A percentile compares a stretch with the other conserved stretches of the same genome.
Conservation (phyloP, 2,329 filamentous ascomycete species). For the Nannizzia gypsea region DNA sequence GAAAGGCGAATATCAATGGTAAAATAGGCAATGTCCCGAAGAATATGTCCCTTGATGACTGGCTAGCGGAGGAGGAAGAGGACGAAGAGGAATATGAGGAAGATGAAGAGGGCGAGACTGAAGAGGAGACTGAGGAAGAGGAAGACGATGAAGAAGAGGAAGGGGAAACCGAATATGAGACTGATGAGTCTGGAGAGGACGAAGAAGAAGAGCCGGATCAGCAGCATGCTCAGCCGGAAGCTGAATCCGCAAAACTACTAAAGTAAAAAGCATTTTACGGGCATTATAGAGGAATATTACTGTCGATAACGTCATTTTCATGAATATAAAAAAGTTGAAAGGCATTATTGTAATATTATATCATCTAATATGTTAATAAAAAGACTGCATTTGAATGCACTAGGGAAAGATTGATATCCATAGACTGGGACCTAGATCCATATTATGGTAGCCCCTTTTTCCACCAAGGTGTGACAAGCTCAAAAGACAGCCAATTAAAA, state of each 20-base stretch:
- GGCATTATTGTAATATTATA: not conserved
- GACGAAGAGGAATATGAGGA: slow-evolving; percentile 43
- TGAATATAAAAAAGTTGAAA: not conserved
- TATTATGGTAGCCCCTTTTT: too few relatives aligned
- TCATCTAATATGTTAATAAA: too few relatives aligned
- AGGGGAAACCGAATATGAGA: slow-evolving; percentile 17
- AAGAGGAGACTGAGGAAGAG: slow-evolving; percentile 31
- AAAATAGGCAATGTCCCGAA: slow-evolving; percentile 29
- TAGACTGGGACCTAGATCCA: too few relatives aligned
- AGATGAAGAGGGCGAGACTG: slow-evolving; percentile 42
- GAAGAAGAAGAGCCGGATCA: slow-evolving; percentile 20
- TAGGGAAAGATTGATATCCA: too few relatives aligned
- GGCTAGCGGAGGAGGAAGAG: slow-evolving; percentile 69
- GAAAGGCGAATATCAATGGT: slow-evolving; percentile 15
- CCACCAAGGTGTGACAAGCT: too few relatives aligned
- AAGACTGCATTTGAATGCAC: not conserved
- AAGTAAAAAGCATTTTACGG: not conserved
- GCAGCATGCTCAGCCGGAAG: slow-evolving; percentile 22
- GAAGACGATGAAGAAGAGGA: slow-evolving; percentile 30
- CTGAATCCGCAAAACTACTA: slow-evolving; percentile 1
- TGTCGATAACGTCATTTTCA: not conserved
- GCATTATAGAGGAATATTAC: not conserved
- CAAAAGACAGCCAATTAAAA: too few relatives aligned
- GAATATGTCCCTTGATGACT: slow-evolving; percentile 80
- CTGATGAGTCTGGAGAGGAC: slow-evolving; percentile 34